Conservation (phyloP, 306 rosid genomes). For the Cucumis melo region DNA sequence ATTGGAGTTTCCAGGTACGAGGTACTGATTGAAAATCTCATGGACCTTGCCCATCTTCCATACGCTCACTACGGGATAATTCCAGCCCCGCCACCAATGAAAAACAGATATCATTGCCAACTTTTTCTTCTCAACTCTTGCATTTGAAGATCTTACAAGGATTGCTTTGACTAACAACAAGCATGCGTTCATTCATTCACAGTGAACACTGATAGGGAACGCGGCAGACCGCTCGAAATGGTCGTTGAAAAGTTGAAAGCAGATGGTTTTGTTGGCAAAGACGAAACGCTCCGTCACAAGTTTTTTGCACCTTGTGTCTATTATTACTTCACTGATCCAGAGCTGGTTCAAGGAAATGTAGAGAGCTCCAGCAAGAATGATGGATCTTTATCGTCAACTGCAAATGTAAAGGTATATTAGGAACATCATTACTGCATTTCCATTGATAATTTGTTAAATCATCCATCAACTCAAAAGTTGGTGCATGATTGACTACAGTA, state of each 20-base stretch:
- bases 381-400: constrained; percentile 28
- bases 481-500: not conserved
- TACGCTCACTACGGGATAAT: constrained; percentile 70
- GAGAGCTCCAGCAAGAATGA: not conserved
- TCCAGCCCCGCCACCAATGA: constrained; percentile 25
- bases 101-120: constrained; percentile 24
- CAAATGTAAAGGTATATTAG: constrained; percentile 34
- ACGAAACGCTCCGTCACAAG: constrained; percentile 30
- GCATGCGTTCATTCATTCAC: constrained; percentile 13
- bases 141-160: not conserved
- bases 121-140: constrained; percentile 8
- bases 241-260: constrained; percentile 27
- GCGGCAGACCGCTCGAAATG: constrained; percentile 76
- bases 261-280: constrained; percentile 53
- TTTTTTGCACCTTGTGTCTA: constrained; percentile 64
- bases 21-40: constrained; percentile 76
- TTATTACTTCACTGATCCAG: constrained; percentile 25
- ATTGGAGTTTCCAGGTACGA: constrained; percentile 53
- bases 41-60: constrained; percentile 90
- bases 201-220: constrained; percentile 82
- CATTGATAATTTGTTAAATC: not conserved
- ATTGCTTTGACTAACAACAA: not conserved
- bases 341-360: constrained; percentile 9
- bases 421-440: not conserved
- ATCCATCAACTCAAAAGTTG: not conserved